Evolutionary conservation across 192 early-diverging fungal species (phyloP).

Genomic region (Linnemannia hyalina): DNA sequence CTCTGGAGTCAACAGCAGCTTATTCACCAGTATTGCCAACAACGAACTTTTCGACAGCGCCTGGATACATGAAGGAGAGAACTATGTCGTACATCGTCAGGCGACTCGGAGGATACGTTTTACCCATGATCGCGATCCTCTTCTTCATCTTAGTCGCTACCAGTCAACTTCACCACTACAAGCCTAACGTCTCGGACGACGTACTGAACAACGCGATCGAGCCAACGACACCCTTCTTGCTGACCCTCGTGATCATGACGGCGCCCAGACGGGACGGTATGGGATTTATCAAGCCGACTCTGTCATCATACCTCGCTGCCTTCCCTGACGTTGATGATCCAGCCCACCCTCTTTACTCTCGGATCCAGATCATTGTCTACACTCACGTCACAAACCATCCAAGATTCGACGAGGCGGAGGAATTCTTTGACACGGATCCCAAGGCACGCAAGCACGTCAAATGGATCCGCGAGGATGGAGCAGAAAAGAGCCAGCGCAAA

Average conservation of each 20-base stretch:
- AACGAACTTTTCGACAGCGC: background rate
- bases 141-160: conserved; percentile 45
- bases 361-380: conserved; percentile 63
- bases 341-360: conserved; percentile 56
- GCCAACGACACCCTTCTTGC: conserved; percentile 54
- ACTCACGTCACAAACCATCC: conserved; percentile 64
- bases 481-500: conserved; percentile 62
- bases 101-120: background rate
- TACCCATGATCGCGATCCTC: conserved; percentile 13
- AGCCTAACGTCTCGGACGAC: conserved; percentile 19
- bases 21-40: background rate
- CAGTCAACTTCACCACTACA: conserved; percentile 17
- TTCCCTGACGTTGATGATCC: conserved; percentile 52
- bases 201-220: conserved; percentile 37
- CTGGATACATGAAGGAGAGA: background rate
- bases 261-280: conserved; percentile 60
- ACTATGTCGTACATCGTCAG: background rate
- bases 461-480: conserved; percentile 62
- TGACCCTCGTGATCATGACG: conserved; percentile 65
- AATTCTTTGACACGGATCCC: conserved; percentile 41
- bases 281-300: conserved; percentile 58
- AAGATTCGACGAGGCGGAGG: conserved; percentile 54
- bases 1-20: background rate
- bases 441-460: conserved; percentile 62
- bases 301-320: conserved; percentile 61